These are phyloP conservation scores for Coffea canephora DNA, from an alignment of 257 asterid species.

Conservation along the genomic window DNA sequence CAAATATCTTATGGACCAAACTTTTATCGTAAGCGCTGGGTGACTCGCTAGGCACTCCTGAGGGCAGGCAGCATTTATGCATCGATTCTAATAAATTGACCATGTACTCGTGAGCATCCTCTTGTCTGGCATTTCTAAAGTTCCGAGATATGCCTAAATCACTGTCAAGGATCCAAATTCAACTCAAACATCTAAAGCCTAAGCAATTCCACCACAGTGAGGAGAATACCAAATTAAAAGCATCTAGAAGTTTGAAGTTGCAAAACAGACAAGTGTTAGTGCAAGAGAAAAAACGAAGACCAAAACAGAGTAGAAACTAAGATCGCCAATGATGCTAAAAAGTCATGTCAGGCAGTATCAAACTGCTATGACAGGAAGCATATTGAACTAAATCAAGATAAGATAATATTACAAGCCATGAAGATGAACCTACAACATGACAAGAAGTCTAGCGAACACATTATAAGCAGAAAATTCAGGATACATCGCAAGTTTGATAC, in stretches of 20 bases:
- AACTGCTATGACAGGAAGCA: background rate
- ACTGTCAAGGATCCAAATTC: conserved; percentile 43
- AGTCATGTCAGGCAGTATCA: background rate
- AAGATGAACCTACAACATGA: background rate
- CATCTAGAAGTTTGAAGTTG: background rate
- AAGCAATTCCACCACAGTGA: background rate
- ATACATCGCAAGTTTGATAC: conserved; percentile 95
- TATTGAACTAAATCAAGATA: background rate
- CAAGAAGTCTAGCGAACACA: background rate
- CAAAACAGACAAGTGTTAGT: background rate
- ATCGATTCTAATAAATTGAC: conserved; percentile 89
- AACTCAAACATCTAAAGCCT: background rate
- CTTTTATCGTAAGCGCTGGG: conserved; percentile 92
- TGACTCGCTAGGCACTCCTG: conserved; percentile 94
- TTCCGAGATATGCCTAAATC: conserved; percentile 79
- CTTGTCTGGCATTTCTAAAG: conserved; percentile 90
- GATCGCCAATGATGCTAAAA: background rate
- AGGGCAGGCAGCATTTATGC: conserved; percentile 98
- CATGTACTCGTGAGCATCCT: conserved; percentile 99
- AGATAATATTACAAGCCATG: background rate
- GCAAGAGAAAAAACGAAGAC: background rate
- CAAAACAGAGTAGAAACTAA: background rate
- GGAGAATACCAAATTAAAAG: background rate
- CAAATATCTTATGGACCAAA: conserved; percentile 95
- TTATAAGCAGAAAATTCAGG: conserved; percentile 29